Evolutionary conservation across 805 yeast genomes (phyloP).

Genomic region (Cyberlindnera veronae): DNA sequence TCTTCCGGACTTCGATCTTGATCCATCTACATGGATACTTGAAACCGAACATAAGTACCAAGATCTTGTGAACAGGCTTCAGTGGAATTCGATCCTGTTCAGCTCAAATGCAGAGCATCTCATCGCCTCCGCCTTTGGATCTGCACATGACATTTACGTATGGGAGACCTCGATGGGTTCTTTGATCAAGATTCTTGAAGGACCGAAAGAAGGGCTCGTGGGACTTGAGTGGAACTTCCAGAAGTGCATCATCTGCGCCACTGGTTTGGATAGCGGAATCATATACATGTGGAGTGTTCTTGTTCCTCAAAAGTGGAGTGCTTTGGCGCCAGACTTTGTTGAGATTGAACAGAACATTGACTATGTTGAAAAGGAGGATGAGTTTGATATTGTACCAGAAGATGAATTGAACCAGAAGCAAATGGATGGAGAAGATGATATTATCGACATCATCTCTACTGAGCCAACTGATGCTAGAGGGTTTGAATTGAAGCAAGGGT

Average conservation of each 20-base stretch:
- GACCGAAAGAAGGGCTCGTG: conserved; percentile 82
- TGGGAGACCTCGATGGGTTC: conserved; percentile 93
- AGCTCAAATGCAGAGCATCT: conserved; percentile 75
- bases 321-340: conserved; percentile 93
- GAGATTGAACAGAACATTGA: conserved; percentile 91
- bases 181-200: conserved; percentile 84
- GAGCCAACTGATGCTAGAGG: conserved; percentile 75
- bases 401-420: conserved; percentile 59
- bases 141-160: conserved; percentile 83
- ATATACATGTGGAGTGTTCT: conserved; percentile 79
- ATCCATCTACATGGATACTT: conserved; percentile 40
- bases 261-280: conserved; percentile 81
- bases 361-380: conserved; percentile 86
- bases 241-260: conserved; percentile 71
- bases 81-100: conserved; percentile 81
- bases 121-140: conserved; percentile 86
- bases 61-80: conserved; percentile 82
- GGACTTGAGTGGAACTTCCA: conserved; percentile 85
- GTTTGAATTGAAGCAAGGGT: conserved; percentile 50
- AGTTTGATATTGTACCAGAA: conserved; percentile 77
- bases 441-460: conserved; percentile 60
- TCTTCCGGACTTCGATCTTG: conserved; percentile 34
- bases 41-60: conserved; percentile 80
- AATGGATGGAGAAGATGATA: conserved; percentile 60
- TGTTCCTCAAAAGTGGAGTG: conserved; percentile 93